A percentile compares a stretch with the other conserved stretches of the same genome.
phyloP scores from a whole-genome alignment of 768 basidiomycete species.

The Lentinula guzmanii region DNA sequence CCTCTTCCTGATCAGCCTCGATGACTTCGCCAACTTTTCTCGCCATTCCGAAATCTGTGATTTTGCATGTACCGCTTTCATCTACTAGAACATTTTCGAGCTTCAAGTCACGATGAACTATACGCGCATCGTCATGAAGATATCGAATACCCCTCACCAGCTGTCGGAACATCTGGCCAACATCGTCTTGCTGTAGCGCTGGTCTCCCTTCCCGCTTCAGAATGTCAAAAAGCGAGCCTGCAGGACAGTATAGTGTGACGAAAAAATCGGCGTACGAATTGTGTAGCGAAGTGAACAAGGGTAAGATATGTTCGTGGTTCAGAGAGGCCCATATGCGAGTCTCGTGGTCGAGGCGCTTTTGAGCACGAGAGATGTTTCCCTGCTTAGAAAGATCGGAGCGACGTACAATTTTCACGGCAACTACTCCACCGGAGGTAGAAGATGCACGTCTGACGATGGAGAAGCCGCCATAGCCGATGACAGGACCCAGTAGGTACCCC shows the following conservation, averaged over 20 bases:
- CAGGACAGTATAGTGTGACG: constrained; percentile 79
- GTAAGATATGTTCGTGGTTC: constrained; percentile 82
- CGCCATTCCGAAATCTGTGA: constrained; percentile 82
- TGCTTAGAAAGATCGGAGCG: constrained; percentile 51
- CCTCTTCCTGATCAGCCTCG: constrained; percentile 31
- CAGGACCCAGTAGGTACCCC: constrained; percentile 69
- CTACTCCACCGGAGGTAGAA: constrained; percentile 54
- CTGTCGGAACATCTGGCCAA: constrained; percentile 82
- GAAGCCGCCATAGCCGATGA: constrained; percentile 78
- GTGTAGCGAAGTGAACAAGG: constrained; percentile 64
- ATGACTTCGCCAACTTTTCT: constrained; percentile 50
- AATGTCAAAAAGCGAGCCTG: constrained; percentile 81
- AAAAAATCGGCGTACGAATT: constrained; percentile 67
- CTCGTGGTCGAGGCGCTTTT: constrained; percentile 64
- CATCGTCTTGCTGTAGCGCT: constrained; percentile 70
- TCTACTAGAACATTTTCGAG: constrained; percentile 95
- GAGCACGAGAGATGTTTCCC: constrained; percentile 37
- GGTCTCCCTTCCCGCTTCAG: constrained; percentile 65
- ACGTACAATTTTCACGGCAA: constrained; percentile 82
- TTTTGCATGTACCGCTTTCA: constrained; percentile 80
- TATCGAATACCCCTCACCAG: constrained; percentile 79
- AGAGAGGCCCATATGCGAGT: constrained; percentile 67
- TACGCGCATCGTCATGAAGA: constrained; percentile 67
- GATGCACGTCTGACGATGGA: constrained; percentile 72
- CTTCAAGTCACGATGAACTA: constrained; percentile 94